phyloP scores from a whole-genome alignment of 2,329 filamentous ascomycete species.

The Xylaria sp. region DNA sequence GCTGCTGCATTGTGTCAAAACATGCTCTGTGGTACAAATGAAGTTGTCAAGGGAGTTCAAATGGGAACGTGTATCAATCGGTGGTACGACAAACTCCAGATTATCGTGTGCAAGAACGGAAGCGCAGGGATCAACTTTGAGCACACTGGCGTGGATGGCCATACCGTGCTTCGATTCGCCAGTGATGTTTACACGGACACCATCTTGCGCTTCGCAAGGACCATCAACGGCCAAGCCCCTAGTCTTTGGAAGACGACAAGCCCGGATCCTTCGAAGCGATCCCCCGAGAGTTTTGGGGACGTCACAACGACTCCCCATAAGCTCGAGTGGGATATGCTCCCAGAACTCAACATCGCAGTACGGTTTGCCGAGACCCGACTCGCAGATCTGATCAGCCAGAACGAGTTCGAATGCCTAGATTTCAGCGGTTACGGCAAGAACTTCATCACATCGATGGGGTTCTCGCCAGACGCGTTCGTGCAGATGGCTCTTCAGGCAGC shows the following conservation, averaged over 20 bases:
- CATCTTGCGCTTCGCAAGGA: constrained; percentile 90
- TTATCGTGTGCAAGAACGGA: constrained; percentile 98
- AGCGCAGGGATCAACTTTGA: constrained; percentile 99
- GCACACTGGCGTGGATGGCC: constrained; percentile 95
- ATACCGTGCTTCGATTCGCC: constrained; percentile 94
- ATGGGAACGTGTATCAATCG: constrained; percentile 97
- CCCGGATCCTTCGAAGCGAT: constrained; percentile 89
- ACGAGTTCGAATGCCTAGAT: constrained; percentile 91
- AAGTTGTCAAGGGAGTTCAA: constrained; percentile 90
- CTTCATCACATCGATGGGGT: constrained; percentile 95
- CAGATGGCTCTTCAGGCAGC: constrained; percentile 99
- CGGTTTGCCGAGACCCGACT: constrained; percentile 94
- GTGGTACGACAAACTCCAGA: constrained; percentile 99
- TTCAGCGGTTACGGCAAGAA: constrained; percentile 92
- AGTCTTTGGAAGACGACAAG: constrained; percentile 89
- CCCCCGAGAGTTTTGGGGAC: constrained; percentile 88
- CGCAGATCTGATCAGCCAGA: constrained; percentile 92
- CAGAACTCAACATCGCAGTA: constrained; percentile 86
- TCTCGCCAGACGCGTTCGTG: constrained; percentile 95
- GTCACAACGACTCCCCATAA: constrained; percentile 94
- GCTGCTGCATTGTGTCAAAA: constrained; percentile 91
- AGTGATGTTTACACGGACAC: constrained; percentile 98
- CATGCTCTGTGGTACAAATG: constrained; percentile 95
- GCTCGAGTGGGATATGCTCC: constrained; percentile 95
- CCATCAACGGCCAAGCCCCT: constrained; percentile 92